phyloP scores from a whole-genome alignment of 1,139 yeast genomes.

The Nakaseomyces delphensis region DNA sequence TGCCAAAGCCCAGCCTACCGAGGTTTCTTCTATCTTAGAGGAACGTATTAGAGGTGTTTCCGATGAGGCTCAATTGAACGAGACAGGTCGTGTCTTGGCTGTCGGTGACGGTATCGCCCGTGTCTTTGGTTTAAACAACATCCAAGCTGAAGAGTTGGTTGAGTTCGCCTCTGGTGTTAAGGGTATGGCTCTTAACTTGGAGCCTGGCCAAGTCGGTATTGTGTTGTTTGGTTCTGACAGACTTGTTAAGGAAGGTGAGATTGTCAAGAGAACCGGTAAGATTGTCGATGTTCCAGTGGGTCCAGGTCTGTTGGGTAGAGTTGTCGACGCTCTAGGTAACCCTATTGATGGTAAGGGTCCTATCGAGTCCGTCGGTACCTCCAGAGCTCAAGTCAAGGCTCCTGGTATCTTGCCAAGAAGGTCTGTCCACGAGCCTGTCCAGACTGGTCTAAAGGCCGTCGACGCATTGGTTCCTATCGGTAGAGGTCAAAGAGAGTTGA shows the following conservation, averaged over 20 bases:
- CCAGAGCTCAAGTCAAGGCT: slow-evolving; percentile 98
- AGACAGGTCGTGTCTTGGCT: slow-evolving; percentile 98
- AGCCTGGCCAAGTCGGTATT: slow-evolving; percentile 99
- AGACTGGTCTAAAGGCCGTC: slow-evolving; percentile 98
- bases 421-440: slow-evolving; percentile 98
- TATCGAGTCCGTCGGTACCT: slow-evolving; percentile 70
- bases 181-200: slow-evolving; percentile 99
- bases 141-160: slow-evolving; percentile 99
- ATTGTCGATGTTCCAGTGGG: slow-evolving; percentile 99
- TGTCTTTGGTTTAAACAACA: slow-evolving; percentile 98
- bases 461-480: slow-evolving; percentile 99
- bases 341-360: slow-evolving; percentile 99
- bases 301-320: slow-evolving; percentile 97
- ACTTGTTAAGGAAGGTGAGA: slow-evolving; percentile 98
- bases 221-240: slow-evolving; percentile 99
- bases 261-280: slow-evolving; percentile 99
- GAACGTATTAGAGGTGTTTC: slow-evolving; percentile 99
- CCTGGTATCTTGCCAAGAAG: slow-evolving; percentile 99
- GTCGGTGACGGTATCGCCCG: slow-evolving; percentile 99
- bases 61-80: slow-evolving; percentile 95
- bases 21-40: slow-evolving; percentile 97
- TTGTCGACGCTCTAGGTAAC: slow-evolving; percentile 98
- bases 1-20: slow-evolving; percentile 98
- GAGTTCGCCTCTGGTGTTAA: slow-evolving; percentile 99
- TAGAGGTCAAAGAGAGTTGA: slow-evolving; percentile 99